These are phyloP conservation scores for Phaffia rhodozyma DNA, from an alignment of 1,284 basidiomycete species.

Conservation along the genomic window DNA sequence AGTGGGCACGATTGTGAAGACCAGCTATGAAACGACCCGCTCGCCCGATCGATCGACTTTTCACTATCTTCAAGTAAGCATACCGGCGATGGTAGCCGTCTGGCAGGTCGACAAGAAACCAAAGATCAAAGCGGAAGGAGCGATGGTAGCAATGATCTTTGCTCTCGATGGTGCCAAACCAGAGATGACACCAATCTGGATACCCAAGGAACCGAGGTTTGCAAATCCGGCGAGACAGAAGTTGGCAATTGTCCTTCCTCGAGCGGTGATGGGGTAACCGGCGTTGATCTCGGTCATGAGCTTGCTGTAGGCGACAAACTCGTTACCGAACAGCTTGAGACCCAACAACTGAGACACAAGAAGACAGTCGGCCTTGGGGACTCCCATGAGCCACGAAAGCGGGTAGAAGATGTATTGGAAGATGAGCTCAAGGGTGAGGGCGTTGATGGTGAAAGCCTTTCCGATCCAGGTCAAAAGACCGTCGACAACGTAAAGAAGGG, in stretches of 20 bases:
- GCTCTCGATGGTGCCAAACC: constrained; percentile 67
- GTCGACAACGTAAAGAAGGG: constrained; percentile 69
- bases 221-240: constrained; percentile 46
- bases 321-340: constrained; percentile 75
- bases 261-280: constrained; percentile 16
- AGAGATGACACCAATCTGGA: constrained; percentile 77
- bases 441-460: constrained; percentile 66
- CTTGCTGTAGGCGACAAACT: constrained; percentile 64
- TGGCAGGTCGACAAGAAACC: constrained; percentile 33
- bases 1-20: background rate
- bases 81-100: constrained; percentile 35
- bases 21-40: background rate
- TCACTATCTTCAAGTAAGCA: constrained; percentile 23
- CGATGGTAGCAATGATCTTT: constrained; percentile 57
- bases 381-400: constrained; percentile 64
- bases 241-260: constrained; percentile 24
- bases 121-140: constrained; percentile 57
- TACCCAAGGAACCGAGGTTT: constrained; percentile 64
- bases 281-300: constrained; percentile 23
- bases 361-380: constrained; percentile 32
- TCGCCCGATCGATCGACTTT: too few relatives aligned
- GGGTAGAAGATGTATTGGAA: constrained; percentile 81
- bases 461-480: constrained; percentile 83
- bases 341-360: constrained; percentile 51
- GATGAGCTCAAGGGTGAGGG: constrained; percentile 70